Evolutionary conservation across 768 basidiomycete genomes (phyloP), one percentile per base, ranked within the genome.

Genomic region (Crepidotus variabilis): DNA sequence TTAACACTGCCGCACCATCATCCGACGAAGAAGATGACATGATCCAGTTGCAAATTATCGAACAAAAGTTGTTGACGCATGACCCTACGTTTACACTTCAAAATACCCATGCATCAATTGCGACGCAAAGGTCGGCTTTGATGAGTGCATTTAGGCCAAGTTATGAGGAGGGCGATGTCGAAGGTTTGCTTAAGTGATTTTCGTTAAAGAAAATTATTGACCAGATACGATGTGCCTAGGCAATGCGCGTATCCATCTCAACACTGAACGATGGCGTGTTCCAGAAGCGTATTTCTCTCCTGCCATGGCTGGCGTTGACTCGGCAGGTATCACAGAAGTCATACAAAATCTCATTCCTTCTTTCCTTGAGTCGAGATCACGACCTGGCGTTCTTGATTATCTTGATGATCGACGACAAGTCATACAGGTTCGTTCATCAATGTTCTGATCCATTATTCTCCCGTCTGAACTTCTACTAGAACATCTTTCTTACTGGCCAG

Each of bases 271-370:
- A 39, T 92, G 90, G 80, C 79, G 95, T 35, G 93, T 90, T 7
- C 91, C 90, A 60, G 97, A 98, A 72, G 84, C 92, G 0, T 94
- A 88, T 78, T 97, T 96, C 73, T 87, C 90, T 23, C 96, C 96
- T 0, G 77, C 76, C n/a, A 94, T 97, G 84, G 95, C 92, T 1
- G 96, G 97, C 1, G 78, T 96, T 16, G 97, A 98, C 69, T 92
- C 88, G 11, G 96, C 97, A 0, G 97, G 97, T 0, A 71, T 99
- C 8, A 90, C 88, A n/a, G 97, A 99, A 71, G 85, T 98, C 2
- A 72, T 94, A 16, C 93, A 92, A 63, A 90, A 84, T 66, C 81
- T 98, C 47, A 78, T 99, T 23, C 65, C 66, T 2, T 61, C 62
- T 16, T 69, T 69, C 59, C 55, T 65, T 34, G 58, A 60, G 21